phyloP scores from a whole-genome alignment of 495 filamentous ascomycete species.

The Annulohypoxylon bovei region DNA sequence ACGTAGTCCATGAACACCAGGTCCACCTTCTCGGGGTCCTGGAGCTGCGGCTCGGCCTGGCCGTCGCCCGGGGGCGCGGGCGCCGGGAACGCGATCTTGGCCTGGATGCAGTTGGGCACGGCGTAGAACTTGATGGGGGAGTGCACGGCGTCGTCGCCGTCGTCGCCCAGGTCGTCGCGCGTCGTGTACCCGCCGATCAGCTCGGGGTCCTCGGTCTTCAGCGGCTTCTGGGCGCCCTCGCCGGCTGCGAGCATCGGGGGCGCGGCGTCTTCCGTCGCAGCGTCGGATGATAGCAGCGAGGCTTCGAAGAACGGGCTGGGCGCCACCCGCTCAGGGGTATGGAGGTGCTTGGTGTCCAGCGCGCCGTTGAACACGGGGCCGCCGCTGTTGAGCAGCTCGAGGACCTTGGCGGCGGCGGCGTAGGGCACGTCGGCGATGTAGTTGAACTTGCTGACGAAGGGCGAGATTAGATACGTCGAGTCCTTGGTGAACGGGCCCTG shows the following conservation, averaged over 20 bases:
- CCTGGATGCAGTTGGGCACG: slow-evolving; percentile 84
- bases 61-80: slow-evolving; percentile 12
- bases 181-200: slow-evolving; percentile 88
- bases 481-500: slow-evolving; percentile 88
- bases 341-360: slow-evolving; percentile 49
- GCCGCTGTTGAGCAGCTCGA: slow-evolving; percentile 78
- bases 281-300: background rate
- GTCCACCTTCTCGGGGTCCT: slow-evolving; percentile 76
- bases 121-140: slow-evolving; percentile 74
- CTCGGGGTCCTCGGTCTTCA: slow-evolving; percentile 47
- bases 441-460: slow-evolving; percentile 83
- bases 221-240: slow-evolving; percentile 43
- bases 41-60: slow-evolving; percentile 23
- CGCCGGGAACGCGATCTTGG: slow-evolving; percentile 64
- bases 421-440: slow-evolving; percentile 85
- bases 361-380: slow-evolving; percentile 62
- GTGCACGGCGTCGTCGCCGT: slow-evolving; percentile 93
- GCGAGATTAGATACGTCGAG: slow-evolving; percentile 83
- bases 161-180: slow-evolving; percentile 79
- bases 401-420: slow-evolving; percentile 71
- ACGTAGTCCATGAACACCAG: slow-evolving; percentile 93
- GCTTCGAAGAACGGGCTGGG: slow-evolving; percentile 27
- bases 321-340: slow-evolving; percentile 53
- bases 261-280: background rate
- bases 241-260: slow-evolving; percentile 3